Evolutionary conservation across 768 basidiomycete genomes (phyloP), one percentile per base, ranked within the genome.

Genomic region (Rhizopogon vesiculosus): DNA sequence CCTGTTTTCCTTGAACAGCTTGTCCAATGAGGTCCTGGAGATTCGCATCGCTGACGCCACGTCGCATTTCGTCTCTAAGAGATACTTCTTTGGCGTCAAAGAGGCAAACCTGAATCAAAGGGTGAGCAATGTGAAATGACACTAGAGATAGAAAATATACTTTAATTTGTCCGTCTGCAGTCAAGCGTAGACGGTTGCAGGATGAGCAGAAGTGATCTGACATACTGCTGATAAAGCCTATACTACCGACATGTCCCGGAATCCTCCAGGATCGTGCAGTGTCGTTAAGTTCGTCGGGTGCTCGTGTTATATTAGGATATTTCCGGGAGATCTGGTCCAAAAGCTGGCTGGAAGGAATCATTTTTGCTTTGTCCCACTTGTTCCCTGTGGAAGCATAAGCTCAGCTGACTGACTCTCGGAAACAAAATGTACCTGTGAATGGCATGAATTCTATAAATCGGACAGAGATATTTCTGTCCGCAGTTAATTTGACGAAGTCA

Each of bases 391-490:
- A 40, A 5, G n/a, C 19, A 19, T 63, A 18, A 59, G 51, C 18
- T 55, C 55, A 41, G 29, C 28, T 33, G n/a, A 45, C 51, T 10
- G 35, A 42, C 42, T 42, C 3, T 42, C 18, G 19, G 40, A 44
- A 39, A 56, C 3, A 40, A 49, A 19, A 64, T 69, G 59, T 59
- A 89, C 88, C 93, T 61, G 85, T 87, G 68, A 96, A 96, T 10
- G 93, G 91, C 93, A 96, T 95, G 66, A 90, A 95, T 69, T 94
- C 92, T 56, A 94, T 95, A 68, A 95, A 93, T 39, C 93, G 82
- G 41, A 93, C 83, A 40, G 83, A 89, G 25, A 93, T 69, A 2
- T 73, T 68, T 44, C 75, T 75, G 44, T 87, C 72, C 61, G 79
- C 82, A 5, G 89, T 90, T 71, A 94, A 73, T 62, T 86, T 82